These are phyloP conservation scores for Taiozyma sp. DNA, from an alignment of 1,139 yeast species.

Conservation along the genomic window DNA sequence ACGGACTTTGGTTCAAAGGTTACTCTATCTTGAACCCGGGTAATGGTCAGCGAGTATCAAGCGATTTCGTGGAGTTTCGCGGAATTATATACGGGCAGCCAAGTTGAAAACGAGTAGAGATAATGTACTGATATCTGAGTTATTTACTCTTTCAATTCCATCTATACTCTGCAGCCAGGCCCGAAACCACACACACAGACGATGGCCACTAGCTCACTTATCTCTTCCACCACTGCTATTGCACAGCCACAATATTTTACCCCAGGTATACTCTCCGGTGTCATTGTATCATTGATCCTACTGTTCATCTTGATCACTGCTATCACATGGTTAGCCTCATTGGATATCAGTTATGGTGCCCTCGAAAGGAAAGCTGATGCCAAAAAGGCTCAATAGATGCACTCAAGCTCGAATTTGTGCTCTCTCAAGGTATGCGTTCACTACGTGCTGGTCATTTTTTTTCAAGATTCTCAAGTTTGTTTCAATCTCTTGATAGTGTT, in stretches of 20 bases:
- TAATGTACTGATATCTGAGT: not conserved
- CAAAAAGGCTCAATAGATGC: constrained; percentile 51
- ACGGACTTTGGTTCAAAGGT: too few species aligned
- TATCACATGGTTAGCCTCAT: constrained; percentile 54
- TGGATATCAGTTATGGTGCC: constrained; percentile 65
- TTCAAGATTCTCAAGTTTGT: not conserved
- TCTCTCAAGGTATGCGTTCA: not conserved
- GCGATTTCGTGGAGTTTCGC: too few species aligned
- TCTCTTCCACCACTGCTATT: constrained; percentile 1
- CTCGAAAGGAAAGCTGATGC: constrained; percentile 64
- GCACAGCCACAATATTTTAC: constrained; percentile 19
- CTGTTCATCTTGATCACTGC: constrained; percentile 48
- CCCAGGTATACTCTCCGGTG: constrained; percentile 58
- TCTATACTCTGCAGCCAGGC: not conserved
- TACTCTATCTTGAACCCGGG: not conserved
- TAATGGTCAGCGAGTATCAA: too few species aligned
- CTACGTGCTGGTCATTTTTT: not conserved
- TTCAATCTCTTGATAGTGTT: not conserved
- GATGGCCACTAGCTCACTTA: constrained; percentile 4
- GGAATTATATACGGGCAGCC: not conserved
- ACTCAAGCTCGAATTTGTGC: not conserved
- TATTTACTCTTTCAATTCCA: not conserved
- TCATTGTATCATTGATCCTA: constrained; percentile 53
- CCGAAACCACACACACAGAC: not conserved
- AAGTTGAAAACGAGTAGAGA: not conserved